Evolutionary conservation across 129 eudicot genomes (phyloP).

Genomic region (Sambucus nigra): DNA sequence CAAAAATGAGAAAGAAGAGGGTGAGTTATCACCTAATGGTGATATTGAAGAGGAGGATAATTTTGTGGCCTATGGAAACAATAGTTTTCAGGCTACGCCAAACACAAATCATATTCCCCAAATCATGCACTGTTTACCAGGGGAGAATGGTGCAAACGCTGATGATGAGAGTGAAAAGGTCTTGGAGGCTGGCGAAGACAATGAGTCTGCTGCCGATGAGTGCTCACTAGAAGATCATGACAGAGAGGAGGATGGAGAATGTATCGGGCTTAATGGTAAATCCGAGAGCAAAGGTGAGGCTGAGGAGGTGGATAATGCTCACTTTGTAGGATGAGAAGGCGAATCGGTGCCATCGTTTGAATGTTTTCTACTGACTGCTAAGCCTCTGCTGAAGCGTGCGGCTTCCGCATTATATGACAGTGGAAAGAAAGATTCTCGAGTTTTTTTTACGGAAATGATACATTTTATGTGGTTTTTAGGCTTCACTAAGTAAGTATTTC

Average conservation of each 20-base stretch:
- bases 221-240: constrained; percentile 73
- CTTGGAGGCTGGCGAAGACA: constrained; percentile 73
- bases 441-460: constrained; percentile 83
- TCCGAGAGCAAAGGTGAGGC: constrained; percentile 93
- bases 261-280: too few relatives aligned
- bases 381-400: constrained; percentile 69
- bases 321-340: constrained; percentile 40
- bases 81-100: too few relatives aligned
- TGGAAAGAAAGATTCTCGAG: constrained; percentile 30
- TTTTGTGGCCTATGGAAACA: constrained; percentile 24
- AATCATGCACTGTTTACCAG: constrained; percentile 5
- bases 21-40: constrained; percentile 84
- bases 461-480: constrained; percentile 75
- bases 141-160: constrained; percentile 53
- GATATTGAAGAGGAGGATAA: constrained; percentile 66
- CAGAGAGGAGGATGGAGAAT: constrained; percentile 56
- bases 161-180: constrained; percentile 80
- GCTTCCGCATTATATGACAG: constrained; percentile 29
- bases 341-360: constrained; percentile 25
- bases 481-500: constrained; percentile 72
- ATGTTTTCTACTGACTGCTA: too few relatives aligned
- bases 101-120: too few relatives aligned
- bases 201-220: constrained; percentile 88
- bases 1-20: constrained; percentile 94
- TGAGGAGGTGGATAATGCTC: constrained; percentile 54